Evolutionary conservation across 768 basidiomycete species (phyloP).

Genomic region (Lentinula raphanica): DNA sequence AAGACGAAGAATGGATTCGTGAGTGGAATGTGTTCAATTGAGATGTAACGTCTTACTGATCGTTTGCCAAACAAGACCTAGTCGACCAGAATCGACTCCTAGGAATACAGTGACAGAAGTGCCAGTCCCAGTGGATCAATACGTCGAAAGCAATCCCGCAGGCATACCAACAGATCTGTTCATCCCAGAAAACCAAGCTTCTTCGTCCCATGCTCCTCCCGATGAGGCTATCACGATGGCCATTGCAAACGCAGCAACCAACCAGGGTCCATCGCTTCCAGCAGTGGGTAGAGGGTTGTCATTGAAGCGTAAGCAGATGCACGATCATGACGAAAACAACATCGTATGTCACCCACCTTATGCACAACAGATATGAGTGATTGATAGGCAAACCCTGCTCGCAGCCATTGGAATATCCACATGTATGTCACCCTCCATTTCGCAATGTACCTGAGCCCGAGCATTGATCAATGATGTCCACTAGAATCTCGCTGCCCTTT

Average conservation of each 20-base stretch:
- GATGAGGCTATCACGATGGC: neutral
- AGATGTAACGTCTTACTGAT: no score
- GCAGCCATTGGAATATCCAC: slow-evolving; percentile 6
- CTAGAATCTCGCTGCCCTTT: slow-evolving; percentile 6
- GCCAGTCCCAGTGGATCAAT: neutral
- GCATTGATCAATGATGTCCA: neutral
- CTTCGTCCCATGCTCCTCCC: neutral
- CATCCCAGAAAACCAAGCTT: neutral
- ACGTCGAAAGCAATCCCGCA: neutral
- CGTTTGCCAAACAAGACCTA: no score
- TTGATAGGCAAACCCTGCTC: neutral
- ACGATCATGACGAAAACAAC: slow-evolving; percentile 10
- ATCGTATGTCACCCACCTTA: neutral
- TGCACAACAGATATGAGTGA: neutral
- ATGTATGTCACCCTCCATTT: neutral
- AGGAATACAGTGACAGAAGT: no score
- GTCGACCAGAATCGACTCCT: neutral
- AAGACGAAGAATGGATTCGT: neutral
- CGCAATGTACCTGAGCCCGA: neutral
- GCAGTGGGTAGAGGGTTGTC: neutral
- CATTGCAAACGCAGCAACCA: neutral
- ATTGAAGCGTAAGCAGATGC: slow-evolving; percentile 10
- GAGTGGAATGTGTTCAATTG: neutral
- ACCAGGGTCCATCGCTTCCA: neutral
- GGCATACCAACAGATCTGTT: neutral